phyloP scores from a whole-genome alignment of 75 land plant species.

The Sequoiadendron giganteum region DNA sequence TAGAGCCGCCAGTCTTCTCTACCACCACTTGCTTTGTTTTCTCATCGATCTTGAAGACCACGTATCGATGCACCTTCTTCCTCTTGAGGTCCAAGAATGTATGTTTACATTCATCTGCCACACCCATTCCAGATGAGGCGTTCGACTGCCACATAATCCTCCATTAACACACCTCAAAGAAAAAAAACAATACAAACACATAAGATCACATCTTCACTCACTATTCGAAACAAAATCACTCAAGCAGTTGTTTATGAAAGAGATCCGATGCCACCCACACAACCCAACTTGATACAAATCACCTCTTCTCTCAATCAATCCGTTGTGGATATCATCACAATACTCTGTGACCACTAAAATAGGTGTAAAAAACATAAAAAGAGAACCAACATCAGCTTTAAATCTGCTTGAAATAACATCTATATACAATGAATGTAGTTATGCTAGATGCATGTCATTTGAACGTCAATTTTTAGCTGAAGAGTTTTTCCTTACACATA shows the following conservation, averaged over 20 bases:
- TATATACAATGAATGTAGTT: too few species aligned
- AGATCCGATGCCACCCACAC: background rate
- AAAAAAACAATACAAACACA: background rate
- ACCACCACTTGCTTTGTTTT: conserved; percentile 35
- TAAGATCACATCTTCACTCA: background rate
- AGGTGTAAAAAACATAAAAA: background rate
- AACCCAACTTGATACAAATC: background rate
- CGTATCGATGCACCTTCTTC: conserved; percentile 40
- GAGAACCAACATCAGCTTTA: too few species aligned
- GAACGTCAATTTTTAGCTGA: too few species aligned
- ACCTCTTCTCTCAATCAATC: background rate
- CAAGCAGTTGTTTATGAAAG: background rate
- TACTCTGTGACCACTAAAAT: background rate
- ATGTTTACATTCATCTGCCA: conserved; percentile 33
- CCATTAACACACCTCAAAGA: background rate
- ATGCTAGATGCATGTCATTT: too few species aligned
- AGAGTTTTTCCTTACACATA: too few species aligned
- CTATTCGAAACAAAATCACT: conserved; percentile 7
- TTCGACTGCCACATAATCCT: conserved; percentile 9
- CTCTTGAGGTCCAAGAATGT: conserved; percentile 42
- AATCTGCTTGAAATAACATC: too few species aligned
- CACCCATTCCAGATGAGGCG: conserved; percentile 49
- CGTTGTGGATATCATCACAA: background rate
- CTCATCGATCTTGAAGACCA: conserved; percentile 54
- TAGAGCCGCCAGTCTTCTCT: conserved; percentile 33